Conservation (phyloP, 192 early-diverging fungal genomes). For the Pilaira anomala region DNA sequence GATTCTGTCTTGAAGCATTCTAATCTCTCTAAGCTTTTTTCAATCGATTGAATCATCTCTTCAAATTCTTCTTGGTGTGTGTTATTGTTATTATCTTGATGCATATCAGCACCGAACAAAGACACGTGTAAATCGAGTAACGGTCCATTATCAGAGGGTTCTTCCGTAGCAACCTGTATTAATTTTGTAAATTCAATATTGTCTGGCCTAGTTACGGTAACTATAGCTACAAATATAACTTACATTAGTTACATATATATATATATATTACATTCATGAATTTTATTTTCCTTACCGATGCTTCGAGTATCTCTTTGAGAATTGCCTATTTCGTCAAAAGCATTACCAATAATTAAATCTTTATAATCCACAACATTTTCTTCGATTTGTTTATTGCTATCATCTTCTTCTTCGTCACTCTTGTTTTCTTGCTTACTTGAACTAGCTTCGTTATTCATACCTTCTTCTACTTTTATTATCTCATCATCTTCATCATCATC, state of each 20-base stretch:
- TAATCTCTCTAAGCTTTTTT: not conserved
- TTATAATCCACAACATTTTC: not conserved
- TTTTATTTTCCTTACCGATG: not conserved
- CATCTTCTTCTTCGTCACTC: constrained; percentile 5
- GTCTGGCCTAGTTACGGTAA: constrained; percentile 15
- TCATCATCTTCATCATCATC: constrained; percentile 8
- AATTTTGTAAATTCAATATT: constrained; percentile 27
- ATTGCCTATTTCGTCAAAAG: not conserved
- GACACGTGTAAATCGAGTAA: constrained; percentile 32
- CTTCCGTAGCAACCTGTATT: constrained; percentile 6
- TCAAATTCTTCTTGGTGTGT: constrained; percentile 4
- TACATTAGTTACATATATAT: not conserved
- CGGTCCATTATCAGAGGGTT: constrained; percentile 1
- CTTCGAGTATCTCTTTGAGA: not conserved
- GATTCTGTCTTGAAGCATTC: not conserved
- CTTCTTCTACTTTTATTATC: not conserved
- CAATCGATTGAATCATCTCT: not conserved
- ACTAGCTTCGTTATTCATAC: not conserved
- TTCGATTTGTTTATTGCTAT: not conserved
- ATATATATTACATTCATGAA: not conserved
- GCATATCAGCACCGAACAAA: constrained; percentile 7
- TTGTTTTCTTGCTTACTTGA: not conserved
- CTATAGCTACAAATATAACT: constrained; percentile 14
- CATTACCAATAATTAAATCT: not conserved
- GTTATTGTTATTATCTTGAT: not conserved